These are phyloP conservation scores for Pelargonium australe DNA, from an alignment of 441 rosid genomes.

Conservation along the genomic window DNA sequence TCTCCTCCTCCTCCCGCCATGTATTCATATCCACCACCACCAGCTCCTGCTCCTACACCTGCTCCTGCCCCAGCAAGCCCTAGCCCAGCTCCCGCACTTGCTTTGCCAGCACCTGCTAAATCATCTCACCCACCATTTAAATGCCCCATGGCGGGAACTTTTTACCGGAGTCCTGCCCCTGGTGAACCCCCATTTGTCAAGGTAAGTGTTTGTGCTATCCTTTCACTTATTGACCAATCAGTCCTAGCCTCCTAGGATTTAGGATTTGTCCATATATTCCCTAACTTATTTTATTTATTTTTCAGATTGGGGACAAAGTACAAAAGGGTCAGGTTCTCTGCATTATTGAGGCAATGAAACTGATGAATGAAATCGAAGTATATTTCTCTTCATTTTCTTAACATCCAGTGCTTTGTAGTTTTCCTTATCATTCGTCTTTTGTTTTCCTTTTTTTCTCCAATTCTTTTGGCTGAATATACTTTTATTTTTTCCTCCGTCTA, in stretches of 20 bases:
- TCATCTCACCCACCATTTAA: slow-evolving; percentile 65
- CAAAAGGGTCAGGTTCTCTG: slow-evolving; percentile 92
- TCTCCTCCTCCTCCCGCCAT: slow-evolving; percentile 35
- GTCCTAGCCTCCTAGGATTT: not conserved
- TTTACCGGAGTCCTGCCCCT: slow-evolving; percentile 72
- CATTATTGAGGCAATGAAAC: slow-evolving; percentile 95
- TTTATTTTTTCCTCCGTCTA: no score
- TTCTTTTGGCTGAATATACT: not conserved
- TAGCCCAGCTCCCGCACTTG: slow-evolving; percentile 23
- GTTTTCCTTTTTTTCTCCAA: not conserved
- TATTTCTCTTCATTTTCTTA: slow-evolving; percentile 11
- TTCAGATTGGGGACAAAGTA: slow-evolving; percentile 89
- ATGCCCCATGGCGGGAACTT: slow-evolving; percentile 97
- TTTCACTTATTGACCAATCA: not conserved
- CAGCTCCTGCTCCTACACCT: slow-evolving; percentile 28
- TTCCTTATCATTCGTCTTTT: not conserved
- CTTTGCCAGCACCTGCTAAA: slow-evolving; percentile 27
- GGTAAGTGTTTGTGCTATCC: slow-evolving; percentile 31
- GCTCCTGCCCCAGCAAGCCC: slow-evolving; percentile 23
- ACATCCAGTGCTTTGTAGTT: not conserved
- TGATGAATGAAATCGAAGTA: slow-evolving; percentile 98
- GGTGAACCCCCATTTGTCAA: slow-evolving; percentile 90
- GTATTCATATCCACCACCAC: slow-evolving; percentile 36
- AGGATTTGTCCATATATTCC: not conserved
- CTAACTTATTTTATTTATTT: slow-evolving; percentile 9